These are phyloP conservation scores for Puccinia polysora DNA, from an alignment of 1,284 basidiomycete species.

Conservation along the genomic window DNA sequence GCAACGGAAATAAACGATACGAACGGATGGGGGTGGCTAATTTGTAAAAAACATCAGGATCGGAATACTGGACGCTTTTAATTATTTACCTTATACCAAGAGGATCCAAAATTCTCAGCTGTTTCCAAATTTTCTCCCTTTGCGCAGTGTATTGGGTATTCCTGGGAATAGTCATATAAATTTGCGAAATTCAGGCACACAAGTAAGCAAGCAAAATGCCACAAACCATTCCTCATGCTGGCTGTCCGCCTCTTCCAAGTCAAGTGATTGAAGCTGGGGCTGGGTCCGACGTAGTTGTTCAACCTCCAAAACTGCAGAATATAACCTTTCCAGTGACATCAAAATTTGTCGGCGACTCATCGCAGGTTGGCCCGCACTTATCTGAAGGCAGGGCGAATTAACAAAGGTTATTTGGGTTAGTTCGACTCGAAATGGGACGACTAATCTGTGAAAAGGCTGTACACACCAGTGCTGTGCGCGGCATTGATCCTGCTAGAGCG, in stretches of 20 bases:
- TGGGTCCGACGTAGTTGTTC: constrained; percentile 81
- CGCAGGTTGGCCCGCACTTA: constrained; percentile 67
- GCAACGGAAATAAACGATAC: constrained; percentile 79
- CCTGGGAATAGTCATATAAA: constrained; percentile 54
- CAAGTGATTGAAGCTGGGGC: constrained; percentile 56
- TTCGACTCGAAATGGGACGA: not conserved
- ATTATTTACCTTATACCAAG: constrained; percentile 72
- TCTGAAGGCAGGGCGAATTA: constrained; percentile 50
- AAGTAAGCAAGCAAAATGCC: not conserved
- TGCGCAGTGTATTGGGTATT: constrained; percentile 62
- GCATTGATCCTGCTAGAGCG: constrained; percentile 33
- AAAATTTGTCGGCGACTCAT: constrained; percentile 74
- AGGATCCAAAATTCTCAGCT: constrained; percentile 78
- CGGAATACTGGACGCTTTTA: constrained; percentile 47
- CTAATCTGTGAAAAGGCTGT: not conserved
- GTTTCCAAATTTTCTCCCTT: constrained; percentile 72
- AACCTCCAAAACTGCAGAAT: constrained; percentile 74
- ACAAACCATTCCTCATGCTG: constrained; percentile 46
- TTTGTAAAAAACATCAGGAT: constrained; percentile 32
- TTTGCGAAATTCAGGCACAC: not conserved
- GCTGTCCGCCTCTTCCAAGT: constrained; percentile 36
- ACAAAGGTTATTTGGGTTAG: constrained; percentile 46
- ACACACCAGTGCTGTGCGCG: constrained; percentile 46
- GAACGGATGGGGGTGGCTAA: constrained; percentile 88
- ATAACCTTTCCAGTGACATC: constrained; percentile 75